Base-by-base conservation (phyloP, 2,329 filamentous ascomycete genomes). In the Lecanicillium sp. region DNA sequence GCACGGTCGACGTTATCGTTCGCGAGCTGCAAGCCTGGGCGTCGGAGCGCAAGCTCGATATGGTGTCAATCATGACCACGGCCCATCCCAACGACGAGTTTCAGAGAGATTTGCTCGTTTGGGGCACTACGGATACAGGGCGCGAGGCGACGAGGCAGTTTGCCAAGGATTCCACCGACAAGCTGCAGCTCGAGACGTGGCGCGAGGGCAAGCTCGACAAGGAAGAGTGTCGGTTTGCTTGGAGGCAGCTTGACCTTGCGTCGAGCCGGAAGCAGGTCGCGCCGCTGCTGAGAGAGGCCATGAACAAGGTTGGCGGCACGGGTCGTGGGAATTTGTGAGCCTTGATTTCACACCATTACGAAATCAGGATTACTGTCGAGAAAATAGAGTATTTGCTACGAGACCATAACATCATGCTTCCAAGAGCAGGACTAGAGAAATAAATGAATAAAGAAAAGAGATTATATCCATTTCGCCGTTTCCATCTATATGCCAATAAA, bases 61-160 rank as follows among this genome's bases (percentile, higher is more conserved):
- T 89, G 9, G 74, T 72, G 8, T 69, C 68, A 9, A 63, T 89
- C 40, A 84, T 89, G 80, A 87, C 84, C 2, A 76, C 76, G n/a
- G 77, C 68, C 15, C 65, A 70, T 17, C 62, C 68, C 0, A 61
- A 60, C 1, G 76, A 72, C 0, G 53, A 64, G 13, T 86, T 88
- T 44, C 64, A 66, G 46, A 65, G 86, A 36, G 77, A 92, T 52
- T 55, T 88, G 28, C 59, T 90, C 5, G 60, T 89, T 0, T 83
- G 81, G 74, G 80, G 72, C 0, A 51, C 77, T 2, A 72, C 66
- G 18, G 61, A 68, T 1, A 55, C 56, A 4, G 79, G 71, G 0
- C 61, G 64, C 0, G 49, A 57, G 4, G 75, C 73, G 1, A 72
- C 72, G 13, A 61, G 69, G 52, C 58, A 54, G 13, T 90, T 90